Percentiles rank a stretch among this genome's conserved stretches.
These are phyloP conservation scores for Phaffia australis DNA, from an alignment of 768 basidiomycete genomes.

Conservation along the genomic window DNA sequence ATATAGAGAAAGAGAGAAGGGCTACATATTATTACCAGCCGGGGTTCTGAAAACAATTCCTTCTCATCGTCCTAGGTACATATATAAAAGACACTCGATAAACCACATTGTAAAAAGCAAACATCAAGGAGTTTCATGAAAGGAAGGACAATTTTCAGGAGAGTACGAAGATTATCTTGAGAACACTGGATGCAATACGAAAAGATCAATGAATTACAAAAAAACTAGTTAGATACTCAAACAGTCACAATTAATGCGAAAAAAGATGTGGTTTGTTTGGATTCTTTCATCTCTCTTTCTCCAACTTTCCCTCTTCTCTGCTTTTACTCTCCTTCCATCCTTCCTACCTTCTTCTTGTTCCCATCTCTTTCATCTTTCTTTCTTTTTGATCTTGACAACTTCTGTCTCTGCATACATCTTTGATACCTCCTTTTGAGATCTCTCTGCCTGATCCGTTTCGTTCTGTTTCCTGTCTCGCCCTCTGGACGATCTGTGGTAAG, in stretches of 20 bases:
- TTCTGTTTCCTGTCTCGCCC: neutral
- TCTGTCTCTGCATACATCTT: neutral
- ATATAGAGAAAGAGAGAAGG: too few species aligned
- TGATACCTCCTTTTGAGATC: neutral
- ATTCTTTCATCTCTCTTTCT: conserved; percentile 13
- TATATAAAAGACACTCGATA: too few species aligned
- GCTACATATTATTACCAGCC: too few species aligned
- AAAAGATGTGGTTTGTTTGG: neutral
- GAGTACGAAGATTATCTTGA: neutral
- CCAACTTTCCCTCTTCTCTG: neutral
- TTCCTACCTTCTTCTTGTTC: neutral
- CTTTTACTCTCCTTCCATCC: neutral
- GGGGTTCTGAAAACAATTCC: too few species aligned
- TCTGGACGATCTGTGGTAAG: too few species aligned
- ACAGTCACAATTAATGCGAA: neutral
- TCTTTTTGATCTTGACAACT: neutral
- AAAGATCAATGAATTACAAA: neutral
- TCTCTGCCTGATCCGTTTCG: neutral
- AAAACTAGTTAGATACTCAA: too few species aligned
- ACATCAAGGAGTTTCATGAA: too few species aligned
- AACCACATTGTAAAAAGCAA: too few species aligned
- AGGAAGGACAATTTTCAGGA: neutral
- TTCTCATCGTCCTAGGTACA: too few species aligned
- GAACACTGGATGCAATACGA: too few species aligned
- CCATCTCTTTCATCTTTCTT: neutral